Base-by-base conservation (phyloP, 139 green algal species). In the Closterium sp. region DNA sequence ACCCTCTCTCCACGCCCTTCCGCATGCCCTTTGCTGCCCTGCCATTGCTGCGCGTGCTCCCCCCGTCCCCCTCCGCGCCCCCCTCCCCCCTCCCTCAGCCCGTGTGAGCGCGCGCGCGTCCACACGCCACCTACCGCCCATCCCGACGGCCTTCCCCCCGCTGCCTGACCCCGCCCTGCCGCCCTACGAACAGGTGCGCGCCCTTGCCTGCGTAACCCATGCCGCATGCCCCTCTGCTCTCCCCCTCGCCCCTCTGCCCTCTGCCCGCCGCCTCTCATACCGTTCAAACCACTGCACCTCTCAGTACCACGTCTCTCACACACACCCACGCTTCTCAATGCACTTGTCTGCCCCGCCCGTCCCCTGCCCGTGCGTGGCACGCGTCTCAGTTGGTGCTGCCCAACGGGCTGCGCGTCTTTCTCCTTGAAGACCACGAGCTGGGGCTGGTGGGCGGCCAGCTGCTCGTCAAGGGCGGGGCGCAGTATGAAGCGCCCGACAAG, bases 391-490 rank as follows among this genome's bases (percentile, higher is more conserved):
- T 92, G 3, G 87, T 92, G 86, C 87, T 94, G 30, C 22, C 88
- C 88, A 94, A 94, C 28, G 91, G 91, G 0, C 42, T 94, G 28
- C 29, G 88, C 6, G 88, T 94, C 17, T 84, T 92, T 31, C 91
- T 94, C 1, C 85, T 94, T 50, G 91, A 94, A 89, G 91, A 94
- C 28, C 91, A 94, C 50, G 91, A 94, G 89, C 88, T 94, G 29
- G 91, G 91, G n/a, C 31, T 92, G 62, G 91, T 92, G 31, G 91
- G 91, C 4, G 91, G 91, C 13, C 91, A 93, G 86, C 85, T 93
- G 22, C 28, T 93, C 2, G 91, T 93, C 5, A 93, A 62, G 84
- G 91, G 91, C 45, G 91, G 91, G 27, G 79, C 50, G 22, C 90
- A 92, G 86, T 38, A 27, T 79, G 90, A 92, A 50, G 50, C 90